Evolutionary conservation across 148 eudicot genomes (phyloP).

Genomic region (Camellia sinensis): DNA sequence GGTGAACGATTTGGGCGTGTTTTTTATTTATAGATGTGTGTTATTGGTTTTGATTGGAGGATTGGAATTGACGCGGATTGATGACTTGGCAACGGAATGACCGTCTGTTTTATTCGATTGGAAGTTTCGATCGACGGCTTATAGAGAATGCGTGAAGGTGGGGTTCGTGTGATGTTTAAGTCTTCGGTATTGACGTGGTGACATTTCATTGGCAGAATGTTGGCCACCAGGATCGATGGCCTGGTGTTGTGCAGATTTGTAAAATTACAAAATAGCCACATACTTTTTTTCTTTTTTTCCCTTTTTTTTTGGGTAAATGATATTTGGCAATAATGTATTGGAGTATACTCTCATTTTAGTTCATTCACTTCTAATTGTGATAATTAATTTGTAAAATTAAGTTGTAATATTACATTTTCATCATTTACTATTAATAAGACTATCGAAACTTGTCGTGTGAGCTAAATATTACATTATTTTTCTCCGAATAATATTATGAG

Average conservation of each 20-base stretch:
- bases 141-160: background rate
- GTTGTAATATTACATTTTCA: no score
- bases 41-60: background rate
- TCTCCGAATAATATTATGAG: no score
- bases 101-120: background rate
- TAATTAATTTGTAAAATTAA: no score
- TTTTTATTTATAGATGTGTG: background rate
- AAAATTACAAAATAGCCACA: background rate
- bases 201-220: background rate
- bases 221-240: background rate
- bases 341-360: no score
- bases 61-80: background rate
- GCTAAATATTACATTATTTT: no score
- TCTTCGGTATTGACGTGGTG: background rate
- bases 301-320: background rate
- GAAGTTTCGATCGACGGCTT: background rate
- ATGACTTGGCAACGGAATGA: background rate
- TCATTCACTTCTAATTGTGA: no score
- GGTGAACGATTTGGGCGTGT: background rate
- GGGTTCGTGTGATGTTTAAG: background rate
- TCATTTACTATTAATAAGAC: no score
- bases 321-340: no score
- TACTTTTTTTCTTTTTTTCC: no score
- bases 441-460: no score
- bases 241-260: background rate